Conservation (phyloP, 1,139 yeast species). For the Kurtzmaniella quercitrusa region DNA sequence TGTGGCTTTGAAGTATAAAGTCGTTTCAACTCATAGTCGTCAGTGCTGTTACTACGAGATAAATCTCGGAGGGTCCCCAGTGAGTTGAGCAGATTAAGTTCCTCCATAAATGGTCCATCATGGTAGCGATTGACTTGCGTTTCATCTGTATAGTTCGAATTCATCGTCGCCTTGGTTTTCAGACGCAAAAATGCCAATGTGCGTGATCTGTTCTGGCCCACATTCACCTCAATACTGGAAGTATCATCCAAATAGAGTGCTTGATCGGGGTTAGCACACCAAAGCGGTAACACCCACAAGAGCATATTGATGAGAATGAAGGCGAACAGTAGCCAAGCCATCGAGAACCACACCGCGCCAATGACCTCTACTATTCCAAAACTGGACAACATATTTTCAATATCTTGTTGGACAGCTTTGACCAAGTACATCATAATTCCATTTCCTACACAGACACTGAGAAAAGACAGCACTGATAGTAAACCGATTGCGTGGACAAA, state of each 20-base stretch:
- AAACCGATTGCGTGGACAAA: constrained; percentile 27
- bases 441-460: constrained; percentile 26
- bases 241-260: constrained; percentile 20
- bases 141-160: neutral
- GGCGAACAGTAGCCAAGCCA: constrained; percentile 33
- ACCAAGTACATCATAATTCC: constrained; percentile 25
- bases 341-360: constrained; percentile 39
- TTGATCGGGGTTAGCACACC: constrained; percentile 42
- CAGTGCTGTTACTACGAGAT: neutral
- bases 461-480: constrained; percentile 30
- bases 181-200: neutral
- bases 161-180: neutral
- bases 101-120: neutral
- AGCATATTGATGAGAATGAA: constrained; percentile 22
- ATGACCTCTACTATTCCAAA: constrained; percentile 43
- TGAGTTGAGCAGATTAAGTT: neutral
- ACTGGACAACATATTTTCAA: constrained; percentile 29
- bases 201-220: neutral
- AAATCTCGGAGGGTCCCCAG: neutral
- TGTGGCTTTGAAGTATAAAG: neutral
- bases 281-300: constrained; percentile 38
- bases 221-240: neutral
- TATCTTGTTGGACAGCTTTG: constrained; percentile 20
- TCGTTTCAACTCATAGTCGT: neutral
- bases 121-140: neutral